Evolutionary conservation across 2,329 filamentous ascomycete genomes (phyloP).

Genomic region (Blastomyces emzantsi): DNA sequence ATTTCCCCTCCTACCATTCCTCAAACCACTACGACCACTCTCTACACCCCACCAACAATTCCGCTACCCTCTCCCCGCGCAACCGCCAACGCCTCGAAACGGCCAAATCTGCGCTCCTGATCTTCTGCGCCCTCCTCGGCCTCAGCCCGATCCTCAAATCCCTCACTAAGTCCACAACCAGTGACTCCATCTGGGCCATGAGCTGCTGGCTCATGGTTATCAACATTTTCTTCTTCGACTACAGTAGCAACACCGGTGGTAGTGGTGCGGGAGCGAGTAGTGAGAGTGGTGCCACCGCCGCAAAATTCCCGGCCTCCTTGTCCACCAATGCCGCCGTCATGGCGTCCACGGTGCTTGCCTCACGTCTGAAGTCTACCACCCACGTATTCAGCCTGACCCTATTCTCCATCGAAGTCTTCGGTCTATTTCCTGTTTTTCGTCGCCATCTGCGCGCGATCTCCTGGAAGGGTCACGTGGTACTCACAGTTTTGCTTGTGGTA

Average conservation of each 20-base stretch:
- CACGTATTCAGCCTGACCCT: slow-evolving; percentile 93
- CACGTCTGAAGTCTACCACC: slow-evolving; percentile 76
- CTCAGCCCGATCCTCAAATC: slow-evolving; percentile 94
- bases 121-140: slow-evolving; percentile 85
- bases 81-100: slow-evolving; percentile 63
- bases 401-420: slow-evolving; percentile 96
- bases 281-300: slow-evolving; percentile 33
- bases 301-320: slow-evolving; percentile 52
- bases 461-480: slow-evolving; percentile 67
- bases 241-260: slow-evolving; percentile 50
- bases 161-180: slow-evolving; percentile 83
- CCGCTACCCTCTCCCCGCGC: slow-evolving; percentile 41
- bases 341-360: slow-evolving; percentile 90
- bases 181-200: slow-evolving; percentile 95
- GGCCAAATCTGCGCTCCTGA: slow-evolving; percentile 83
- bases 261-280: slow-evolving; percentile 16
- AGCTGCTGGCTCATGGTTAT: slow-evolving; percentile 86
- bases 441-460: slow-evolving; percentile 73
- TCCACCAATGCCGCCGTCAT: slow-evolving; percentile 95
- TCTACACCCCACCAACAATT: slow-evolving; percentile 4
- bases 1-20: slow-evolving; percentile 22
- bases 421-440: slow-evolving; percentile 94
- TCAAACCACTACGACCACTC: slow-evolving; percentile 17
- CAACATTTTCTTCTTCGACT: slow-evolving; percentile 98
- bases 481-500: slow-evolving; percentile 68